These are phyloP conservation scores for Eucommia ulmoides DNA, from an alignment of 257 asterid genomes.

Conservation along the genomic window DNA sequence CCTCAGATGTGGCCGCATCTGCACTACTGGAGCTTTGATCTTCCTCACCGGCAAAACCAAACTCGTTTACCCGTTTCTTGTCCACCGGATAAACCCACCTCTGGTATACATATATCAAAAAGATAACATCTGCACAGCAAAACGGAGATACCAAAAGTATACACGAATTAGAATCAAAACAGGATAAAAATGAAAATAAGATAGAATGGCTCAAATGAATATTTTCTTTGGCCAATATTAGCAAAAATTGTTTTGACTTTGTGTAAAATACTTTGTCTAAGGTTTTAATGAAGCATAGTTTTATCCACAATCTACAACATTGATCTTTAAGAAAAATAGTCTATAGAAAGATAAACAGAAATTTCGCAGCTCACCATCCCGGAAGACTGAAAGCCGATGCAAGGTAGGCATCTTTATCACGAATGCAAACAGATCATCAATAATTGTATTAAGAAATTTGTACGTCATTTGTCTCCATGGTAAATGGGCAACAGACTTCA, in stretches of 20 bases:
- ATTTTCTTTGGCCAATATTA: too few species aligned
- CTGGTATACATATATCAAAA: conserved; percentile 74
- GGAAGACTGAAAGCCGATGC: conserved; percentile 96
- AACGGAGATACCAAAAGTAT: background rate
- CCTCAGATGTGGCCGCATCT: conserved; percentile 27
- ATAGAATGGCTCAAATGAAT: too few species aligned
- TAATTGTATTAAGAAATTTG: conserved; percentile 86
- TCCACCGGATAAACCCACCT: conserved; percentile 91
- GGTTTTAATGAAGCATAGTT: too few species aligned
- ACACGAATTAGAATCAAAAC: background rate
- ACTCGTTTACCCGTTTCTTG: conserved; percentile 83
- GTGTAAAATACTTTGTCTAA: too few species aligned
- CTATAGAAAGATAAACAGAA: background rate
- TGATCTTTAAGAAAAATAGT: too few species aligned
- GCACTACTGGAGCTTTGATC: conserved; percentile 27
- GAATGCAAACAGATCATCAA: conserved; percentile 96
- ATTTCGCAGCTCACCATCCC: conserved; percentile 70
- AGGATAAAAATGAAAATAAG: background rate
- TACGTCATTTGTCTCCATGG: conserved; percentile 99
- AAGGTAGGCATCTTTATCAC: conserved; percentile 92
- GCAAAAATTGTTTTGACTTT: too few species aligned
- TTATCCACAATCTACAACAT: too few species aligned
- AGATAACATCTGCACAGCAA: conserved; percentile 75
- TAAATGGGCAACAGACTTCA: conserved; percentile 88
- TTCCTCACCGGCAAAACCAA: conserved; percentile 87